These are phyloP conservation scores for Eucalyptus curtisii DNA, from an alignment of 345 rosid genomes.

Conservation along the genomic window DNA sequence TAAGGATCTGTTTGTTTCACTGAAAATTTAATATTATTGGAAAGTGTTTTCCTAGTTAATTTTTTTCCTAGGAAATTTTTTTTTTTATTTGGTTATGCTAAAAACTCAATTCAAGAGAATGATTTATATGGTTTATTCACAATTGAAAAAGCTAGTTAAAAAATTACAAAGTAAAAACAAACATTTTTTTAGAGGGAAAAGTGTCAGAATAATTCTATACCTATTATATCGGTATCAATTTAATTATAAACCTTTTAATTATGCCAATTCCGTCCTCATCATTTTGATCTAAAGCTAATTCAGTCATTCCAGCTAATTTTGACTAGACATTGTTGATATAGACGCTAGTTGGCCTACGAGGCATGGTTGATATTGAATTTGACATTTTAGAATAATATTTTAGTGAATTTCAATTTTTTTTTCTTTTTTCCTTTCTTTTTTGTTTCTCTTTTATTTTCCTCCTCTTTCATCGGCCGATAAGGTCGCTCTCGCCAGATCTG, in stretches of 20 bases:
- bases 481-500: too few relatives aligned
- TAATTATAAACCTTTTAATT: too few relatives aligned
- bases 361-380: too few relatives aligned
- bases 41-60: neutral
- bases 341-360: too few relatives aligned
- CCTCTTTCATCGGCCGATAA: accelerated
- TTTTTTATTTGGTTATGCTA: neutral
- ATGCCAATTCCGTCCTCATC: accelerated
- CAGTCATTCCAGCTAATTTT: accelerated
- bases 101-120: neutral
- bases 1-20: neutral
- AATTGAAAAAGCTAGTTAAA: neutral
- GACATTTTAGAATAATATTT: too few relatives aligned
- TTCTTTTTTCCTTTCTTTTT: too few relatives aligned
- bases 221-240: too few relatives aligned
- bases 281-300: too few relatives aligned
- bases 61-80: neutral
- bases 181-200: too few relatives aligned
- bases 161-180: neutral
- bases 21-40: neutral
- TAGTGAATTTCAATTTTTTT: too few relatives aligned
- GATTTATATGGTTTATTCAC: neutral
- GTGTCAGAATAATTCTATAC: too few relatives aligned
- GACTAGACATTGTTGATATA: accelerated
- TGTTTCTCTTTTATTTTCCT: too few relatives aligned